A percentile compares a stretch with the other conserved stretches of the same genome.
These are phyloP conservation scores for Fonsecaea monophora DNA, from an alignment of 2,329 filamentous ascomycete species.

Conservation along the genomic window DNA sequence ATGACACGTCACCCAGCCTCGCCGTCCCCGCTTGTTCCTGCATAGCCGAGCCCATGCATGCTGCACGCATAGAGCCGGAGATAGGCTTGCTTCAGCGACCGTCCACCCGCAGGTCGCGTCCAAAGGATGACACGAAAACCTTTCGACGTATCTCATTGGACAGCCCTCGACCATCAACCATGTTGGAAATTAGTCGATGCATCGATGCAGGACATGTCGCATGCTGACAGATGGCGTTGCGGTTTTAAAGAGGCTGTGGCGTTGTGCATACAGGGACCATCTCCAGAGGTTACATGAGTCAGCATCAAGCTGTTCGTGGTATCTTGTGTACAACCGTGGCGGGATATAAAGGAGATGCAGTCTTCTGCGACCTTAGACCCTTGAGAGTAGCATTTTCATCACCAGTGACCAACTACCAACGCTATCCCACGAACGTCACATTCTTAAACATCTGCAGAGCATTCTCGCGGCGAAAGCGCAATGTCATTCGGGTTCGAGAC, in stretches of 20 bases:
- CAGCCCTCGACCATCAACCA: not conserved
- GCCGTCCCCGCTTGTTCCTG: not conserved
- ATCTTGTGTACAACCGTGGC: not conserved
- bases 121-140: conserved; percentile 16
- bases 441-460: not conserved
- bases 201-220: not conserved
- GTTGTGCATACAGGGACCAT: not conserved
- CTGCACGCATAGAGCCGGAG: not conserved
- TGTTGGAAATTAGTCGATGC: not conserved
- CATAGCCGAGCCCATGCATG: not conserved
- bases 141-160: not conserved
- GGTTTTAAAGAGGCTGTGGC: not conserved
- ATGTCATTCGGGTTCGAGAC: conserved; percentile 44
- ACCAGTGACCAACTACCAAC: not conserved
- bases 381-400: not conserved
- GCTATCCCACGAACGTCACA: not conserved
- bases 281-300: not conserved
- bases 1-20: not conserved
- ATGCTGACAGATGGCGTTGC: not conserved
- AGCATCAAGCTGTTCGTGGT: not conserved
- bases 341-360: not conserved
- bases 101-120: not conserved
- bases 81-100: not conserved
- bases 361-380: not conserved
- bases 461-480: not conserved